Base-by-base conservation (phyloP, 495 filamentous ascomycete species). In the Patellaria atrata region DNA sequence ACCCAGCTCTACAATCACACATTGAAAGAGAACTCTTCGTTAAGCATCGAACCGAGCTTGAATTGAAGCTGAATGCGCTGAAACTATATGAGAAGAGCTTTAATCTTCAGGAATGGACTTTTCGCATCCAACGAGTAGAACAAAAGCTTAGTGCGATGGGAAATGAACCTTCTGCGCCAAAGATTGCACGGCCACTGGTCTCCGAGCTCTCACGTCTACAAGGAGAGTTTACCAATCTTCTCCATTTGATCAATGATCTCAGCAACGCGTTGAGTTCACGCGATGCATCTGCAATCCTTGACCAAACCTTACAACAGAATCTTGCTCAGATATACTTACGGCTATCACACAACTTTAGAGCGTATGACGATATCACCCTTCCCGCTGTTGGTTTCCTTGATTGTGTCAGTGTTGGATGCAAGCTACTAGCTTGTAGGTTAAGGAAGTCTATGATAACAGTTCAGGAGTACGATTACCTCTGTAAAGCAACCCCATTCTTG, bases 371-470 rank as follows among this genome's bases (percentile, higher is more conserved):
- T 54, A 64, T 96, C 30, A 78, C 77, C 0, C 64, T 65, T 30
- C 86, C 86, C 2, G 60, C 83, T 25, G 64, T 86, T 38, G 81
- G 77, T 28, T 84, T 94, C 44, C 65, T 96, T 6, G 72, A 79
- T 35, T 77, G 82, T 35, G 62, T 99, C 8, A 77, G 79, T 41
- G 52, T 87, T 37, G 83, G 85, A 9, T 50, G 92, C 20, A 77
- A n/a, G n/a, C n/a, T n/a, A n/a, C n/a, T n/a, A n/a, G n/a, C n/a
- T n/a, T n/a, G n/a, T n/a, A n/a, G n/a, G n/a, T n/a, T n/a, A n/a
- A n/a, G n/a, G n/a, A n/a, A n/a, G n/a, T n/a, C n/a, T n/a, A n/a
- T n/a, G n/a, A n/a, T n/a, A n/a, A n/a, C n/a, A n/a, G n/a, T n/a
- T n/a, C n/a, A n/a, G n/a, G n/a, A n/a, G n/a, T n/a, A n/a, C n/a